phyloP scores from a whole-genome alignment of 805 yeast genomes.

The Candida sithepensis region DNA sequence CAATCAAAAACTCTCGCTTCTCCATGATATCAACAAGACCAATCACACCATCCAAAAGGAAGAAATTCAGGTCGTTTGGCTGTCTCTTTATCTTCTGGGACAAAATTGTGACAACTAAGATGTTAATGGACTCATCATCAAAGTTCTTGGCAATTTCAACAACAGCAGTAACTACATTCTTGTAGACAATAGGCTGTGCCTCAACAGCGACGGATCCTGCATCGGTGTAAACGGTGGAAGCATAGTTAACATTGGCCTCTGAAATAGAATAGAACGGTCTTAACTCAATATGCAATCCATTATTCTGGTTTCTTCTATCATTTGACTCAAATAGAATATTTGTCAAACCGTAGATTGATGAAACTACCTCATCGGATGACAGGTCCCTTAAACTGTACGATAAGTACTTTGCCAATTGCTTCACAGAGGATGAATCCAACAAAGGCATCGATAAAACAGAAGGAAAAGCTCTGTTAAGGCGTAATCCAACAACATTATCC shows the following conservation, averaged over 20 bases:
- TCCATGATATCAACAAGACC: conserved; percentile 58
- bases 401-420: conserved; percentile 51
- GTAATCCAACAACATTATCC: conserved; percentile 41
- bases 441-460: conserved; percentile 54
- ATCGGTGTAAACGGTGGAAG: conserved; percentile 13
- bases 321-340: conserved; percentile 60
- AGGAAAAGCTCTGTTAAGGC: conserved; percentile 35
- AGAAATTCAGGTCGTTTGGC: conserved; percentile 49
- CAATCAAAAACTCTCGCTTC: conserved; percentile 62
- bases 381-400: conserved; percentile 64
- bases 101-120: conserved; percentile 75
- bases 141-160: conserved; percentile 63
- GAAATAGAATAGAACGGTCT: conserved; percentile 11
- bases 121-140: conserved; percentile 67
- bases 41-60: conserved; percentile 59
- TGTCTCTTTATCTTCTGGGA: conserved; percentile 62
- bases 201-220: conserved; percentile 20
- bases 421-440: conserved; percentile 44
- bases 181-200: conserved; percentile 38
- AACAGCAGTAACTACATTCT: conserved; percentile 67
- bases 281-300: conserved; percentile 20
- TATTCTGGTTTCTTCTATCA: conserved; percentile 28
- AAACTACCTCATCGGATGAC: conserved; percentile 78
- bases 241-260: conserved; percentile 7
- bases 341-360: conserved; percentile 78